These are phyloP conservation scores for Aureobasidium pullulans DNA, from an alignment of 2,329 filamentous ascomycete species.

Conservation along the genomic window DNA sequence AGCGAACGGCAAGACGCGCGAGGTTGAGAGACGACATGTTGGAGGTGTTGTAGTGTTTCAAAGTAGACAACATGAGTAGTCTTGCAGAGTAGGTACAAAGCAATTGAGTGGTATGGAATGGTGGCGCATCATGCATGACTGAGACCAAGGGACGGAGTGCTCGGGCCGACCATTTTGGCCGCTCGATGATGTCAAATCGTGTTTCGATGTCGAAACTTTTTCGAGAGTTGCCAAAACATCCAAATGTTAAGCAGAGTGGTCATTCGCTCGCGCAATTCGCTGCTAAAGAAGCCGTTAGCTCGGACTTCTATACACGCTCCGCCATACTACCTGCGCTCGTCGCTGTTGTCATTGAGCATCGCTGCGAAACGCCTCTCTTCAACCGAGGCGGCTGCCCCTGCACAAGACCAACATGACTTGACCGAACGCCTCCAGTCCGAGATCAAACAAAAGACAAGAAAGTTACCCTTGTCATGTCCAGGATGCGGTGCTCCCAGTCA, in stretches of 20 bases:
- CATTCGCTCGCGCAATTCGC: neutral
- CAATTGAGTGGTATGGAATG: neutral
- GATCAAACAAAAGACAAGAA: conserved; percentile 10
- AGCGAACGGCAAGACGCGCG: conserved; percentile 10
- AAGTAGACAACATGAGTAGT: too few species aligned
- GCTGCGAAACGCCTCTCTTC: conserved; percentile 1
- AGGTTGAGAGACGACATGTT: conserved; percentile 13
- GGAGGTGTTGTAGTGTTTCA: neutral
- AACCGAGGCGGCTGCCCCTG: neutral
- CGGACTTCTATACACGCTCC: neutral
- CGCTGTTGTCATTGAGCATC: neutral
- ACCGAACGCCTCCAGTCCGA: conserved; percentile 15
- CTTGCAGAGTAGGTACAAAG: neutral
- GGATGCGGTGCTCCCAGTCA: conserved; percentile 58
- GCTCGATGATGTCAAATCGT: neutral
- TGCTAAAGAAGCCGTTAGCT: neutral
- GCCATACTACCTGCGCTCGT: neutral
- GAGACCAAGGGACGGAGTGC: neutral
- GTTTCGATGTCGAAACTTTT: neutral
- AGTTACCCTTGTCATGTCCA: conserved; percentile 48
- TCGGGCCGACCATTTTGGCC: conserved; percentile 12
- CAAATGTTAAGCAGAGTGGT: neutral
- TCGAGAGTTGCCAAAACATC: neutral
- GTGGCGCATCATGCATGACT: neutral
- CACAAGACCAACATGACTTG: conserved; percentile 14